Evolutionary conservation across 768 basidiomycete species (phyloP).

Genomic region (Suillus plorans): DNA sequence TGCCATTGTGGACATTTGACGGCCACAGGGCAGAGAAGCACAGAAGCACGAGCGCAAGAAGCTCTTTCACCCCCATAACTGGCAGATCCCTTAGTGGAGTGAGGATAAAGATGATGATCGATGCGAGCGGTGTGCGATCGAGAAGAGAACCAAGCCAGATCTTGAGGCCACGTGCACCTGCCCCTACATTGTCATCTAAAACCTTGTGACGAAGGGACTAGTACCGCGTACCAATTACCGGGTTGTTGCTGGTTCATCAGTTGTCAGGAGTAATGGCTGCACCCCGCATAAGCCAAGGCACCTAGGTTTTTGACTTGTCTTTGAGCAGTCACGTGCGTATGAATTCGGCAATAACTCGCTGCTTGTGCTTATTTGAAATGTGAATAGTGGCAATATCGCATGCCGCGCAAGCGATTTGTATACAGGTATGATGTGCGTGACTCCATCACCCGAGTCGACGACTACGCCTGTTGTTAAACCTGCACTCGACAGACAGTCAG

Average conservation of each 20-base stretch:
- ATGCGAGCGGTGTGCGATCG: conserved; percentile 56
- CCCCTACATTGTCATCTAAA: conserved; percentile 24
- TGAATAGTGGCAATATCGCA: no score
- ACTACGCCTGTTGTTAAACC: conserved; percentile 98
- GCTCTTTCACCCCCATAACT: conserved; percentile 7
- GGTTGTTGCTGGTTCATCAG: no score
- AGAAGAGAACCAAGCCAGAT: conserved; percentile 63
- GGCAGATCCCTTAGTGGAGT: conserved; percentile 27
- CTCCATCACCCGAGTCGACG: conserved; percentile 98
- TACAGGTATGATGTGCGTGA: conserved; percentile 98
- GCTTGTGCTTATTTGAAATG: no score
- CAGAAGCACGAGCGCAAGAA: conserved; percentile 23
- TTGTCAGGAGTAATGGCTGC: no score
- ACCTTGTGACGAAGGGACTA: no score
- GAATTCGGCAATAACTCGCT: no score
- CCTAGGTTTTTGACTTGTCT: no score
- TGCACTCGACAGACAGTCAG: conserved; percentile 28
- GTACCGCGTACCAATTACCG: no score
- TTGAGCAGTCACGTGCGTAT: no score
- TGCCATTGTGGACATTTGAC: conserved; percentile 55
- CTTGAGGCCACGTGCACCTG: conserved; percentile 33
- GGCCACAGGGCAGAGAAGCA: conserved; percentile 60
- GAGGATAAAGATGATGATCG: conserved; percentile 54
- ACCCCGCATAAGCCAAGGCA: no score
- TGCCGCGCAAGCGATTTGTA: conserved; percentile 38